Conservation (phyloP, 495 filamentous ascomycete species). For the Aspergillus cavernicola region DNA sequence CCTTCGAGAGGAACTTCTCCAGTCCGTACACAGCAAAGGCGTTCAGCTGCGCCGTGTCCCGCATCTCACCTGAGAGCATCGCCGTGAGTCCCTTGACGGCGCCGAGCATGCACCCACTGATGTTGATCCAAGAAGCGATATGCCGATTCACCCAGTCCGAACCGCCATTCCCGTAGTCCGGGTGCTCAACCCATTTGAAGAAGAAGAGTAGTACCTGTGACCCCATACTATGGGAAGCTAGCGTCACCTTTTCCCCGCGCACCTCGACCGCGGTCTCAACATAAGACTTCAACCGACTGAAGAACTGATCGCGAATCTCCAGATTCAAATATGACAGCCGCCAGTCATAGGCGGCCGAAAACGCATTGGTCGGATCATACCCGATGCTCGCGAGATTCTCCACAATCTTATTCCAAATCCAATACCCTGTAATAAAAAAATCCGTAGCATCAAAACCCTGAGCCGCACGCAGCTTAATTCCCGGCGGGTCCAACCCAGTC, state of each 20-base stretch:
- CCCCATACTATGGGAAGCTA: constrained; percentile 97
- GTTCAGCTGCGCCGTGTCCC: constrained; percentile 95
- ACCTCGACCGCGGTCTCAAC: constrained; percentile 76
- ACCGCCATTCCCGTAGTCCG: constrained; percentile 74
- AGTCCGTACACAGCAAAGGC: constrained; percentile 96
- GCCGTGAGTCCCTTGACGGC: constrained; percentile 90
- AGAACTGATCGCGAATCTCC: constrained; percentile 88
- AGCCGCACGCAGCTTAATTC: constrained; percentile 87
- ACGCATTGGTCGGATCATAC: constrained; percentile 94
- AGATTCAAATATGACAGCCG: constrained; percentile 88
- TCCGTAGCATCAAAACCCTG: constrained; percentile 99
- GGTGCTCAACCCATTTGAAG: constrained; percentile 92
- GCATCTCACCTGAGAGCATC: constrained; percentile 94
- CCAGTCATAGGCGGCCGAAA: constrained; percentile 96
- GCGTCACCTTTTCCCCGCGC: constrained; percentile 70
- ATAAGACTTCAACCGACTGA: constrained; percentile 80
- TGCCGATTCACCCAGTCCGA: constrained; percentile 85
- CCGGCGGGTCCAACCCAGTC: constrained; percentile 88
- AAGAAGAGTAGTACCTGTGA: constrained; percentile 95
- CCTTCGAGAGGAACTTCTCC: constrained; percentile 87
- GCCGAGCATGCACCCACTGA: constrained; percentile 96
- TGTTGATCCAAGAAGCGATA: constrained; percentile 95
- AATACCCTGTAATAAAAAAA: constrained; percentile 80
- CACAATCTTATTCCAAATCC: constrained; percentile 99
- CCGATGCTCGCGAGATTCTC: constrained; percentile 94